These are phyloP conservation scores for Castanea crenata DNA, from an alignment of 306 rosid genomes.

Conservation along the genomic window DNA sequence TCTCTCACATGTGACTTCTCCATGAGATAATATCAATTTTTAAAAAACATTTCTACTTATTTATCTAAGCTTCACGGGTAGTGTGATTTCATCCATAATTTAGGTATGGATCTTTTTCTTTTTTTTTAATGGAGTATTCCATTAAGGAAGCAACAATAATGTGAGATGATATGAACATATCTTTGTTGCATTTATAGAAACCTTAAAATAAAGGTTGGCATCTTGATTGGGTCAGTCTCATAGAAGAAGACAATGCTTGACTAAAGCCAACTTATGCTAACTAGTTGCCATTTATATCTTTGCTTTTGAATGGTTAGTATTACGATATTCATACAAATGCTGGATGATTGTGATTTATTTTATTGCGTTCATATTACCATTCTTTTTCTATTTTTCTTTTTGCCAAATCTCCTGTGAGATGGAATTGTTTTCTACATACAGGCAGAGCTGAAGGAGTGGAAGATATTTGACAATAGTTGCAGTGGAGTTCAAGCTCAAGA, in stretches of 20 bases:
- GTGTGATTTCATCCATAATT: too few relatives aligned
- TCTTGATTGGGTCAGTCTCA: background rate
- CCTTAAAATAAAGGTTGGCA: background rate
- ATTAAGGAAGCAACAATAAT: too few relatives aligned
- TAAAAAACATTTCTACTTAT: too few relatives aligned
- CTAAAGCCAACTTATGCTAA: background rate
- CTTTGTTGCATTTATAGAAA: too few relatives aligned
- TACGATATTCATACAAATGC: background rate
- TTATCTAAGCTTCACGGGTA: too few relatives aligned
- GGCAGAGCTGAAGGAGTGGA: constrained; percentile 80
- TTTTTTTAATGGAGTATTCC: too few relatives aligned
- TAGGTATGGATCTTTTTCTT: too few relatives aligned
- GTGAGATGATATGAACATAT: too few relatives aligned
- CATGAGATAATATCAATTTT: too few relatives aligned
- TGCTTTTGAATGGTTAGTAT: background rate
- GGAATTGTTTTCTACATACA: constrained; percentile 20
- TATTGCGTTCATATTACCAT: background rate
- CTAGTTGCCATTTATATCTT: background rate
- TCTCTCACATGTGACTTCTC: too few relatives aligned
- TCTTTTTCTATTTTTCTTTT: background rate
- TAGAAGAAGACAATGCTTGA: background rate
- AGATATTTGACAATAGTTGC: constrained; percentile 60
- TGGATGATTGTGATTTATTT: background rate
- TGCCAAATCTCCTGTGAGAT: background rate
- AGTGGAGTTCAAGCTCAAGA: constrained; percentile 53